Percentiles rank a stretch among this genome's conserved stretches.
Conservation (phyloP, 73 alveolate genomes). For the Diophrys sp. region DNA sequence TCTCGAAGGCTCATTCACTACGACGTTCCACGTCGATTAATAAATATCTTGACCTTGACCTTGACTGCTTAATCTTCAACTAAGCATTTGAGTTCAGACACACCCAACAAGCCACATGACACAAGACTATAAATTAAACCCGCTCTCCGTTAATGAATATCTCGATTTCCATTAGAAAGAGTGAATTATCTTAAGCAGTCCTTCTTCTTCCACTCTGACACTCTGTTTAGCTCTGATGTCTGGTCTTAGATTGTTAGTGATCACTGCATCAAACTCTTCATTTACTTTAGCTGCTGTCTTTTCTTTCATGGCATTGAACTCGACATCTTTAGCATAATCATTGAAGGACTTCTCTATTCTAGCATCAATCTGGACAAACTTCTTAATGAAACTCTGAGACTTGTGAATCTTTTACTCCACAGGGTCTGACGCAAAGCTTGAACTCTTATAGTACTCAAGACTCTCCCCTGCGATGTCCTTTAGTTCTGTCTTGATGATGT, state of each 20-base stretch:
- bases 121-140: too few relatives aligned
- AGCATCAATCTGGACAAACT: neutral
- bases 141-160: too few relatives aligned
- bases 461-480: neutral
- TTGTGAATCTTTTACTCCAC: neutral
- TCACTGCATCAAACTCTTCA: slow-evolving; percentile 2
- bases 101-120: too few relatives aligned
- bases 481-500: neutral
- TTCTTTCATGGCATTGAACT: slow-evolving; percentile 15
- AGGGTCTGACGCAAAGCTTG: neutral
- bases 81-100: too few relatives aligned
- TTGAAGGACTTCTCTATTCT: neutral
- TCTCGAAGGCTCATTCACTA: too few relatives aligned
- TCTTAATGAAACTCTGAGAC: neutral
- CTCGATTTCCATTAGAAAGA: slow-evolving; percentile 35
- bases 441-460: neutral
- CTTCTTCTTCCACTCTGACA: neutral
- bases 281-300: neutral
- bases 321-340: slow-evolving; percentile 10
- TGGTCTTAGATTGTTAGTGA: slow-evolving; percentile 1
- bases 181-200: slow-evolving; percentile 2
- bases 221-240: slow-evolving; percentile 8
- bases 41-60: too few relatives aligned
- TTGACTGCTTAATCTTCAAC: too few relatives aligned
- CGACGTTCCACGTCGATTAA: too few relatives aligned